Base-by-base conservation (phyloP, 306 rosid genomes). In the Ammopiptanthus mongolicus region DNA sequence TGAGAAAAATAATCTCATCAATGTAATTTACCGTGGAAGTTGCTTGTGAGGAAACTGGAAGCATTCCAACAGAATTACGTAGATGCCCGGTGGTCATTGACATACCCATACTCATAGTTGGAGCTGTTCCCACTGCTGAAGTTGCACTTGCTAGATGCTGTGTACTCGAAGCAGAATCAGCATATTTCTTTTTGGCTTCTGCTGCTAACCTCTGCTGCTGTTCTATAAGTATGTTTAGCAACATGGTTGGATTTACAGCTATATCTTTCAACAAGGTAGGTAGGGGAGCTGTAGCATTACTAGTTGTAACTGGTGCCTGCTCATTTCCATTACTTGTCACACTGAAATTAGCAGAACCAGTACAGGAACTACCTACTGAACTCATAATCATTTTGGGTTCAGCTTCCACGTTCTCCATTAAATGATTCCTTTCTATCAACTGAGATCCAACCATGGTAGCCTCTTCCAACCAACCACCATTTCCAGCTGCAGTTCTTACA, bases 401-500 rank as follows among this genome's bases (percentile, higher is more conserved):
- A 74, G 82, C 39, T 69, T 67, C 86, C 11, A 71, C 57, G 41
- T 78, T 87, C 68, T 78, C 92, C 76, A 55, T 44, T 51, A 74
- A 78, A 31, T 79, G 88, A 71, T 65, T 95, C 84, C 83, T 81
- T 66, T 78, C 86, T 60, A 41, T 50, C 59, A 85, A 51, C 68
- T 87, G 92, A 55, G 90, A 74, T 76, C 87, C 93, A 65, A 59
- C 37, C 0, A 52, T 19, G 23, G 59, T 14, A 52, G 47, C 47
- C 31, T 91, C 92, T 46, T 91, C 97, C 83, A 92, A 85, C 97
- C 95, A 86, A 71, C 96, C 97, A 77, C 95, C 90, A 42, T 53
- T 74, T 75, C 91, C 89, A 11, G 81, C 62, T 21, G 58, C 23
- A 51, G 83, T 65, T 80, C 74, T 72, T 52, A 73, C 73, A 78